Evolutionary conservation across 2,329 filamentous ascomycete genomes (phyloP), one percentile per base, ranked within the genome.

Genomic region (Claviceps pazoutovae): DNA sequence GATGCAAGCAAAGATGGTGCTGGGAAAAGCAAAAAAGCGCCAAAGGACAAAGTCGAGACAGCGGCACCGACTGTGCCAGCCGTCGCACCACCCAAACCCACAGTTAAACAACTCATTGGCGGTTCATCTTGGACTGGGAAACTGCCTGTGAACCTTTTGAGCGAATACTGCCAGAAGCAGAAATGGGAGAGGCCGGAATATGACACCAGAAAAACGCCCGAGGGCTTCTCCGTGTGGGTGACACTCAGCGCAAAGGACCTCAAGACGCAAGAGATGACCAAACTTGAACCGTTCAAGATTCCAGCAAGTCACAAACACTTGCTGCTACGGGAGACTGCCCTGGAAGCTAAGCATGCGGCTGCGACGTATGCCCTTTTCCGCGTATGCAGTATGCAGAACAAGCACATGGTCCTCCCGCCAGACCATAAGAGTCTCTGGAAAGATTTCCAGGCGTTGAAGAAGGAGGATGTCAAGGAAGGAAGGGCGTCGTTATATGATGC

Each of bases 91-190:
- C 76, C 76, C 0, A 80, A 82, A 59, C 80, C 79, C 14, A 82
- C 82, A 1, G 76, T 78, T 45, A 84, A 84, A 67, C 88, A 94
- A 59, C 73, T 98, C 57, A 95, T 98, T 62, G 93, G 89, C 43
- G 93, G 93, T 48, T 82, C 88, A 53, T 96, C 89, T 59, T 98
- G 93, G 93, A 98, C 93, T 0, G 93, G 93, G 42, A 98, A 98
- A 66, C 73, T 98, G 36, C 93, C 93, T 1, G 86, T 96, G 57
- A 96, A 95, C 64, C 76, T 97, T 61, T 79, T 97, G 56, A 88
- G 86, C 38, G 93, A 97, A 73, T 87, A 95, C 69, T 96, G 90
- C 61, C 89, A 95, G 70, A 94, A 91, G 67, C 87, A 95, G 66
- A 88, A 88, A 64, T 98, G 93, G 93, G 86, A 88, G 58, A 91